These are phyloP conservation scores for Madurella mycetomatis DNA, from an alignment of 2,329 filamentous ascomycete species.

Conservation along the genomic window DNA sequence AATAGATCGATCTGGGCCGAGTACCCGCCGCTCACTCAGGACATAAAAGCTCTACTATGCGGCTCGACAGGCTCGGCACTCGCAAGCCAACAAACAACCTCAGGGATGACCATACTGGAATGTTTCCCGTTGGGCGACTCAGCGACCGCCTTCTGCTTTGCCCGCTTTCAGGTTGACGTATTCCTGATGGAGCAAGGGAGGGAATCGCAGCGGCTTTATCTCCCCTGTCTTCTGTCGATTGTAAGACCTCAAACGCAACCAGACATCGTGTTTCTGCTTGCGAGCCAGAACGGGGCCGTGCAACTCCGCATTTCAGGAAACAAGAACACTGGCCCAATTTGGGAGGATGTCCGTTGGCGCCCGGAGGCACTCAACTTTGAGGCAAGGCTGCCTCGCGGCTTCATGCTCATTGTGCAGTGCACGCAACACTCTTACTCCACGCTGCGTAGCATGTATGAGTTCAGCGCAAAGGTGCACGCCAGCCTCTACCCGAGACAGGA, in stretches of 20 bases:
- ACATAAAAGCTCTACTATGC: constrained; percentile 66
- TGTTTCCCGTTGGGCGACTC: constrained; percentile 76
- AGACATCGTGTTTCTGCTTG: constrained; percentile 66
- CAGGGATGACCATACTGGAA: constrained; percentile 55
- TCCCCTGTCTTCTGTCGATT: constrained; percentile 73
- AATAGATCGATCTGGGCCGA: constrained; percentile 79
- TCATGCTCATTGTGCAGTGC: constrained; percentile 66
- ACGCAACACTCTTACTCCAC: constrained; percentile 72
- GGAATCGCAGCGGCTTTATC: constrained; percentile 61
- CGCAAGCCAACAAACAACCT: constrained; percentile 43
- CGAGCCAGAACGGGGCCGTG: constrained; percentile 74
- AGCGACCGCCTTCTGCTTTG: constrained; percentile 69
- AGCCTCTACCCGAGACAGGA: constrained; percentile 65
- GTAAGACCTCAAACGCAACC: constrained; percentile 65
- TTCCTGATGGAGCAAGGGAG: constrained; percentile 70
- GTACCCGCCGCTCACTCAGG: constrained; percentile 69
- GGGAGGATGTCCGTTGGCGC: constrained; percentile 80
- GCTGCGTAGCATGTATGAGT: constrained; percentile 80
- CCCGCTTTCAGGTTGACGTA: constrained; percentile 68
- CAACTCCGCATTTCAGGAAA: constrained; percentile 69
- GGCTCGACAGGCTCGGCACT: constrained; percentile 53
- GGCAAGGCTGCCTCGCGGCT: constrained; percentile 69
- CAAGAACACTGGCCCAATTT: constrained; percentile 64
- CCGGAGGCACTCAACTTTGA: constrained; percentile 61
- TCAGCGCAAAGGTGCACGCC: constrained; percentile 70